Evolutionary conservation across 257 asterid genomes (phyloP).

Genomic region (Solanum sejunctum): DNA sequence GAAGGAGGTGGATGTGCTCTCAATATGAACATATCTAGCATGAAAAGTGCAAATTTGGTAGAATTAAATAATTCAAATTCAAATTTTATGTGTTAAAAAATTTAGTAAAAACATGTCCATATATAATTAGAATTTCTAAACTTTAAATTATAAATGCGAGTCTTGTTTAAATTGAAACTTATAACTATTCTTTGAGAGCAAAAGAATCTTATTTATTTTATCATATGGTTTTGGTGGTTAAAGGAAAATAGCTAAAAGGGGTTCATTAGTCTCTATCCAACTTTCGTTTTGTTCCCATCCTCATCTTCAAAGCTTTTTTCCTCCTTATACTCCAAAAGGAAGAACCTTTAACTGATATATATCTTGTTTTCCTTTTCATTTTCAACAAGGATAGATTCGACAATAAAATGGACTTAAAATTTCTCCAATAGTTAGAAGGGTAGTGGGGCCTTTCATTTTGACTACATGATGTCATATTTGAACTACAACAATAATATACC

Average conservation of each 20-base stretch:
- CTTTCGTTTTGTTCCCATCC: neutral
- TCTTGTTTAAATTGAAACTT: rapidly evolving
- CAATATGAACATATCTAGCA: neutral
- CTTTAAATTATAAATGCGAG: neutral
- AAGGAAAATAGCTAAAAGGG: neutral
- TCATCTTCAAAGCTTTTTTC: neutral
- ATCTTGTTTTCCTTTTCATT: neutral
- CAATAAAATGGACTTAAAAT: neutral
- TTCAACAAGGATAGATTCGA: neutral
- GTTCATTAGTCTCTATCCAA: neutral
- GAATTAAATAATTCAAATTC: too few species aligned
- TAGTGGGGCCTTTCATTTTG: neutral
- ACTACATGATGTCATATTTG: neutral
- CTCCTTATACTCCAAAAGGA: neutral
- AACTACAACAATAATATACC: neutral
- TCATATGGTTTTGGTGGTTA: neutral
- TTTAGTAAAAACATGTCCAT: too few species aligned
- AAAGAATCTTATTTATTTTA: neutral
- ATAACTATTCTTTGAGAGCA: neutral
- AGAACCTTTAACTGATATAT: neutral
- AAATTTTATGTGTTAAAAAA: too few species aligned
- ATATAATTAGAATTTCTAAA: neutral
- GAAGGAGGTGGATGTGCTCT: neutral
- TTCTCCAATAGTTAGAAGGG: neutral
- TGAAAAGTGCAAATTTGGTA: neutral